Evolutionary conservation across 257 asterid species (phyloP).

Genomic region (Gardenia jasminoides): DNA sequence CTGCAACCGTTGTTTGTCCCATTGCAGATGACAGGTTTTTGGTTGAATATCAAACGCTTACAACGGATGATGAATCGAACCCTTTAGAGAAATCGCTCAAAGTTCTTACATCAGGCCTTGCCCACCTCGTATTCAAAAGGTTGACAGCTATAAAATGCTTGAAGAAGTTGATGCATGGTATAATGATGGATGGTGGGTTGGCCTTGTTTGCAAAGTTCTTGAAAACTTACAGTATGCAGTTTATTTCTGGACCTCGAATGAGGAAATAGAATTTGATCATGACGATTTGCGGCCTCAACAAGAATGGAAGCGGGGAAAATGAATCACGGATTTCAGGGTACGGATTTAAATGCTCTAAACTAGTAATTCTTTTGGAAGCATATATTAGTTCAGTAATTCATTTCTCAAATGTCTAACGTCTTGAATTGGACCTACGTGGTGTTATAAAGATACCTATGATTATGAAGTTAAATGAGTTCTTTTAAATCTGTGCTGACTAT

Average conservation of each 20-base stretch:
- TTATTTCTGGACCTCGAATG: slow-evolving; percentile 28
- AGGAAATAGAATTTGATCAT: slow-evolving; percentile 35
- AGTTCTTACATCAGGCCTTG: not conserved
- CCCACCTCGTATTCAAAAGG: not conserved
- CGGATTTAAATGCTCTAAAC: no score
- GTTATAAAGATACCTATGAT: no score
- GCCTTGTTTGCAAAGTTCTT: slow-evolving; percentile 30
- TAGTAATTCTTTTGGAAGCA: no score
- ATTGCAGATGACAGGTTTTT: slow-evolving; percentile 30
- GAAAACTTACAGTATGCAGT: slow-evolving; percentile 32
- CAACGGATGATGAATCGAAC: not conserved
- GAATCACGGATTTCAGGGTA: no score
- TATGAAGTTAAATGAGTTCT: no score
- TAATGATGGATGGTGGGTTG: slow-evolving; percentile 61
- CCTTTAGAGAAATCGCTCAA: not conserved
- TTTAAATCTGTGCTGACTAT: no score
- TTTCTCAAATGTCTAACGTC: no score
- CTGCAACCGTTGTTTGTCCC: slow-evolving; percentile 38
- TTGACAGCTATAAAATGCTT: not conserved
- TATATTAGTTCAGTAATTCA: no score
- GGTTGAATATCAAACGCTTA: slow-evolving; percentile 45
- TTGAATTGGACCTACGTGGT: no score
- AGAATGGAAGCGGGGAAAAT: no score
- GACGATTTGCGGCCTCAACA: slow-evolving; percentile 52
- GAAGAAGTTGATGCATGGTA: slow-evolving; percentile 50